Evolutionary conservation across 495 filamentous ascomycete species (phyloP), one percentile per base, ranked within the genome.

Genomic region (Xylona heveae): DNA sequence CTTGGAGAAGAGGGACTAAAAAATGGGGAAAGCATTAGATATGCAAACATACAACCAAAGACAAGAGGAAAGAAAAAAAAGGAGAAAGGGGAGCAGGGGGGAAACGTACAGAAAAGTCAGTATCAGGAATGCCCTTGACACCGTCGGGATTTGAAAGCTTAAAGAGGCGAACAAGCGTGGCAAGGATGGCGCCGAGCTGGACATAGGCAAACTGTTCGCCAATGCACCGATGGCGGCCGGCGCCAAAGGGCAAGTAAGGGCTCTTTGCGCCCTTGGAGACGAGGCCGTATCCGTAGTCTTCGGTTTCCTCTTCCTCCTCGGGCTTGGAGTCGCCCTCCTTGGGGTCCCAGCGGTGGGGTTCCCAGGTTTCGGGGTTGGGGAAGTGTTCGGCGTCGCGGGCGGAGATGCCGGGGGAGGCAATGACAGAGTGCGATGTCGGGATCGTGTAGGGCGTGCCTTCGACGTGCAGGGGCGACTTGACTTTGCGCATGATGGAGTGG

Each of bases 121-220:
- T 93, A 19, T 58, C 75, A 10, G 81, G 66, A 10, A 92, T 61
- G 0, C 64, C 66, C 38, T 67, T 54, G 39, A 59, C 64, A 6
- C 74, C 78, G 35, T 78, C 65, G 4, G 71, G 49, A 38, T 78
- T 90, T 37, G 55, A 59, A 28, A 93, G 64, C 50, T 70, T 73
- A 53, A 93, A 75, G 22, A 67, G 42, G 23, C 84, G 60, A 28
- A 92, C 74, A 30, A 84, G 58, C 19, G 67, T 74, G n/a, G 75
- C 78, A 30, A 75, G 55, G 42, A 97, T 91, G 7, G 78, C 80
- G 36, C 70, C 68, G 28, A 97, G 59, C 52, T 97, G 85, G 38
- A 93, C 61, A 48, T 90, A 91, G 34, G 88, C 88, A 48, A 94
- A 97, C 45, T 93, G 82, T 57, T 94, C 88, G 28, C 88, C 88